Base-by-base conservation (phyloP, 2,329 filamentous ascomycete species). In the Chrysoporthe deuterocubensis region DNA sequence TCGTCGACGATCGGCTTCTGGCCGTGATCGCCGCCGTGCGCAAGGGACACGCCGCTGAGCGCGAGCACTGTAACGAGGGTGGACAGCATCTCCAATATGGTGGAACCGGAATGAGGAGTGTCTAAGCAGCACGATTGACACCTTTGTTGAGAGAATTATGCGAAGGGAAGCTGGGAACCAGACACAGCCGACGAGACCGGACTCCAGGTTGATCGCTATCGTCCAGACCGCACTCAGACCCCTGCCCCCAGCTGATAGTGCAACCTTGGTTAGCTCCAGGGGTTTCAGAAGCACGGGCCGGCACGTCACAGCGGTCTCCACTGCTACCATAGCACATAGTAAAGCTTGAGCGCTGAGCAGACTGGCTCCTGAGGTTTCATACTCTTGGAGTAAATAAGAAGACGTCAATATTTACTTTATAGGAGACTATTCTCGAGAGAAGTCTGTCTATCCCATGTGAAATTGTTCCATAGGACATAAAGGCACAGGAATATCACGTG, bases 1-100 rank as follows among this genome's bases (percentile, higher is more conserved):
- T 83, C 80, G 72, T 80, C 78, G 16, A 89, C 83, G 37, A 83
- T 76, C 34, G 87, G 88, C 76, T 86, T 87, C 72, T 87, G 83
- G 72, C 81, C 79, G 59, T 73, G 72, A 59, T 74, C 82, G 69
- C 81, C 80, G 73, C 86, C 87, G 76, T 90, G 87, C 26, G 84
- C 87, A 67, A 81, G 71, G 52, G 76, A 83, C 34, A 78, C 72
- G 69, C 80, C 77, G 60, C 80, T 77, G 58, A 87, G 74, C 48
- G 65, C 68, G 48, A 69, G 65, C 62, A 62, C 58, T 8, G 60
- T 54, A 21, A 67, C 50, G 48, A 69, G n/a, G 40, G 52, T 26
- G 5, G 62, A 40, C 4, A 69, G 44, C 68, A 69, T 69, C 21
- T 37, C 46, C n/a, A n/a, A 14, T 54, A 4, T 14, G 13, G 32